Evolutionary conservation across 352 stramenopile species (phyloP).

Genomic region (Pythium volutum): DNA sequence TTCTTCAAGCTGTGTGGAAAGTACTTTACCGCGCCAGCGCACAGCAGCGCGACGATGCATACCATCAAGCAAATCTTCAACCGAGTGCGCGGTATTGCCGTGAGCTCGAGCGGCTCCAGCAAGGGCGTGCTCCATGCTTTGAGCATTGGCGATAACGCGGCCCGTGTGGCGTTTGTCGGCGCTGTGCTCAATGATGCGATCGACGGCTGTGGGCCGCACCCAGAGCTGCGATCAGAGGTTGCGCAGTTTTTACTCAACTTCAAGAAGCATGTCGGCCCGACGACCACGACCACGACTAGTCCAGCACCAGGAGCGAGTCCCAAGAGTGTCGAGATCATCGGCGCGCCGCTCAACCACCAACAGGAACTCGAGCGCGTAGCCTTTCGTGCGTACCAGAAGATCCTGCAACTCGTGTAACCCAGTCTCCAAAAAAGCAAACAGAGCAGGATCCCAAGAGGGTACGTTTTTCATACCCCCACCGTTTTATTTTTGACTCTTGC

Average conservation of each 20-base stretch:
- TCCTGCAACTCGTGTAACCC: slow-evolving; percentile 11
- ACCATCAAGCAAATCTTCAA: slow-evolving; percentile 59
- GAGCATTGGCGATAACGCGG: slow-evolving; percentile 20
- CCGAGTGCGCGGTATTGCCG: slow-evolving; percentile 36
- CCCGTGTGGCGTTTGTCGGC: slow-evolving; percentile 33
- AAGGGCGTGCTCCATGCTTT: slow-evolving; percentile 11
- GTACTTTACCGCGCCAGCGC: slow-evolving; percentile 32
- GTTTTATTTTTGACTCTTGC: too few relatives aligned
- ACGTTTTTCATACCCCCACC: too few relatives aligned
- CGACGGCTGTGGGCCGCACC: slow-evolving; percentile 41
- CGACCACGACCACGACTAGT: neutral
- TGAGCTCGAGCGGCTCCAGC: slow-evolving; percentile 18
- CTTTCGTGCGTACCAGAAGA: slow-evolving; percentile 18
- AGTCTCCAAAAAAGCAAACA: too few relatives aligned
- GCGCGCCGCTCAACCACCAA: neutral
- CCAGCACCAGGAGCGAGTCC: slow-evolving; percentile 3
- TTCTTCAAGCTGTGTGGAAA: slow-evolving; percentile 48
- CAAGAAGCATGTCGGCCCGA: slow-evolving; percentile 45
- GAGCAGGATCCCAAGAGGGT: too few relatives aligned
- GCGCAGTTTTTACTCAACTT: slow-evolving; percentile 68
- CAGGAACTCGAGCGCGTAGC: slow-evolving; percentile 19
- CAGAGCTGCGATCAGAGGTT: slow-evolving; percentile 53
- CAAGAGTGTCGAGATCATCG: neutral
- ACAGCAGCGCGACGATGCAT: slow-evolving; percentile 42
- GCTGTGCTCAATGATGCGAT: slow-evolving; percentile 49